phyloP scores from a whole-genome alignment of 2,329 filamentous ascomycete genomes.

The Diaporthe citriasiana region DNA sequence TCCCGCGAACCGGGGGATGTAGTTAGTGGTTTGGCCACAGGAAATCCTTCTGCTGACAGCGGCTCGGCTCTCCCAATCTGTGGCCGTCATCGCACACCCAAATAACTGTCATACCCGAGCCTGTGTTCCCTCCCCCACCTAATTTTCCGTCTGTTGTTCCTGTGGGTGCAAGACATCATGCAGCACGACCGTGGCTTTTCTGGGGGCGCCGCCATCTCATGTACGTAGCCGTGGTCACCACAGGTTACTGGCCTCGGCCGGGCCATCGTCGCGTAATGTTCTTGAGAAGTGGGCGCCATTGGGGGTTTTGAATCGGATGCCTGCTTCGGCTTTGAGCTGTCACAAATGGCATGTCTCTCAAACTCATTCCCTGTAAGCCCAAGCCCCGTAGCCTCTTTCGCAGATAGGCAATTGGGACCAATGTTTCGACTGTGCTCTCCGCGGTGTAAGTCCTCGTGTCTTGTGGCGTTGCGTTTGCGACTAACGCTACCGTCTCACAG shows the following conservation, averaged over 20 bases:
- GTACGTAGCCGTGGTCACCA: slow-evolving; percentile 21
- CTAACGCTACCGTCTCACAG: slow-evolving; percentile 24
- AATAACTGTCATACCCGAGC: slow-evolving; percentile 3
- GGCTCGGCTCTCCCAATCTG: slow-evolving; percentile 6
- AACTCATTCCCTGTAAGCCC: not conserved
- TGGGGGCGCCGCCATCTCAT: slow-evolving; percentile 21
- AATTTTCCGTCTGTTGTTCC: not conserved
- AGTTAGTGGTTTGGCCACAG: not conserved
- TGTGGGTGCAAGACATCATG: slow-evolving; percentile 39
- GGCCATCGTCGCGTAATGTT: slow-evolving; percentile 3
- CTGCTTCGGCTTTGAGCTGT: slow-evolving; percentile 27
- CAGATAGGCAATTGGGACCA: not conserved
- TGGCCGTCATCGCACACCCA: slow-evolving; percentile 28
- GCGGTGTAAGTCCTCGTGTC: slow-evolving; percentile 11
- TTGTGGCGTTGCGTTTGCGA: slow-evolving; percentile 12
- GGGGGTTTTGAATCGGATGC: slow-evolving; percentile 6
- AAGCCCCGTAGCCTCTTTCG: not conserved
- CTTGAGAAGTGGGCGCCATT: not conserved
- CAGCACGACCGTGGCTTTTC: slow-evolving; percentile 20
- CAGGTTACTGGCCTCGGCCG: slow-evolving; percentile 15
- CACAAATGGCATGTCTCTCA: slow-evolving; percentile 25
- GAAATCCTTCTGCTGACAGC: not conserved
- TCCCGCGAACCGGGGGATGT: not conserved
- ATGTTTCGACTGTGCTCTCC: not conserved
- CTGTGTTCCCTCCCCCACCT: not conserved